A percentile compares a stretch with the other conserved stretches of the same genome.
phyloP scores from a whole-genome alignment of 2,329 filamentous ascomycete genomes.

The Penicillium sp. region DNA sequence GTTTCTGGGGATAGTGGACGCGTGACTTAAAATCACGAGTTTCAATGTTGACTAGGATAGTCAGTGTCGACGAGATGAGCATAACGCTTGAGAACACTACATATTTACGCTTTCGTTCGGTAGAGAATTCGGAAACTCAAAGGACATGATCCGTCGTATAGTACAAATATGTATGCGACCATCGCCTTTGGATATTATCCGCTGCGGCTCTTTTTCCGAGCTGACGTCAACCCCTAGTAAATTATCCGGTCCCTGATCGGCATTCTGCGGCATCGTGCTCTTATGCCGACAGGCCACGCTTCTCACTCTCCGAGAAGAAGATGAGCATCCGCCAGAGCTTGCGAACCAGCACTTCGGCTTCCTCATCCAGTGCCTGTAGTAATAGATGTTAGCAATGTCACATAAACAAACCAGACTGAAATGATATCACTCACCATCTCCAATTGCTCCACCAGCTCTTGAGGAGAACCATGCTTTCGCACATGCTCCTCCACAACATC shows the following conservation, averaged over 20 bases:
- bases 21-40: not conserved
- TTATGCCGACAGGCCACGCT: conserved; percentile 76
- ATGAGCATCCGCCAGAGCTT: conserved; percentile 99
- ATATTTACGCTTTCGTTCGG: not conserved
- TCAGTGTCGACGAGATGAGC: not conserved
- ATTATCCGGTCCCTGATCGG: not conserved
- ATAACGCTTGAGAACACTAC: not conserved
- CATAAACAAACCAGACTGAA: conserved; percentile 1
- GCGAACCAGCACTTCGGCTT: conserved; percentile 89
- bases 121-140: not conserved
- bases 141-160: not conserved
- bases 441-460: conserved; percentile 80
- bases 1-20: conserved; percentile 14
- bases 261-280: not conserved
- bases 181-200: not conserved
- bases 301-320: conserved; percentile 95
- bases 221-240: not conserved
- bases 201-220: not conserved
- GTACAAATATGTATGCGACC: conserved; percentile 1
- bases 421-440: conserved; percentile 67
- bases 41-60: not conserved
- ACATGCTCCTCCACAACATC: conserved; percentile 90
- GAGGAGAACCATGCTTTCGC: conserved; percentile 72
- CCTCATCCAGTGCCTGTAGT: conserved; percentile 80
- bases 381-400: conserved; percentile 37